phyloP scores from a whole-genome alignment of 345 rosid species.

The Eutrema yunnanense region DNA sequence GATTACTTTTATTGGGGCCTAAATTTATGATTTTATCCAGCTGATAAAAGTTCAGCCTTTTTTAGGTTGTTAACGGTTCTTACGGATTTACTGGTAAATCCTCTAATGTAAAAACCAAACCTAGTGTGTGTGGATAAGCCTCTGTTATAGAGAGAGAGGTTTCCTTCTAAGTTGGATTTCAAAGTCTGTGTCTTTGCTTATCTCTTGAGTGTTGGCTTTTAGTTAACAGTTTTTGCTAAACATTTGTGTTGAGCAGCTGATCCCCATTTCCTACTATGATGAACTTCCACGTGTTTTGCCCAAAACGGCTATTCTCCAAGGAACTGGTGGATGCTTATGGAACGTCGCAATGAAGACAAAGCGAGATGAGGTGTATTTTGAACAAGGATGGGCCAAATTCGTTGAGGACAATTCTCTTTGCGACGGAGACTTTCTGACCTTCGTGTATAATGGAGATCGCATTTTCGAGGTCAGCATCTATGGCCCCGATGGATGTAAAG shows the following conservation, averaged over 20 bases:
- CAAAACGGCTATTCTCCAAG: conserved; percentile 9
- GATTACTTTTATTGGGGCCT: too few species aligned
- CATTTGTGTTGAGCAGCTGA: neutral
- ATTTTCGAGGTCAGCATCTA: conserved; percentile 13
- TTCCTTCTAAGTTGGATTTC: neutral
- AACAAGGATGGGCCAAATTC: neutral
- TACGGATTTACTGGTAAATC: too few species aligned
- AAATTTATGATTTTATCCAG: too few species aligned
- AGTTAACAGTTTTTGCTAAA: neutral
- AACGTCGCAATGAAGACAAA: neutral
- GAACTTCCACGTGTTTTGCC: conserved; percentile 3
- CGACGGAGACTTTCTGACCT: conserved; percentile 8
- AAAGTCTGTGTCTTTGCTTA: neutral
- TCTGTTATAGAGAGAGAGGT: neutral
- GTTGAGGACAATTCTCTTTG: neutral
- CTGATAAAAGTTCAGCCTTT: too few species aligned
- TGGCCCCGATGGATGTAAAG: neutral
- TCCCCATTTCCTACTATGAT: conserved; percentile 7
- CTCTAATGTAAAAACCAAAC: too few species aligned
- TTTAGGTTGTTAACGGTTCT: too few species aligned
- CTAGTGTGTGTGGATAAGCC: too few species aligned
- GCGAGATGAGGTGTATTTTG: neutral
- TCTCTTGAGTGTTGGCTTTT: neutral
- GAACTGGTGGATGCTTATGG: conserved; percentile 15
- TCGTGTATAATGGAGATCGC: neutral